phyloP scores from a whole-genome alignment of 2,329 filamentous ascomycete species.

The Stemphylium beticola region DNA sequence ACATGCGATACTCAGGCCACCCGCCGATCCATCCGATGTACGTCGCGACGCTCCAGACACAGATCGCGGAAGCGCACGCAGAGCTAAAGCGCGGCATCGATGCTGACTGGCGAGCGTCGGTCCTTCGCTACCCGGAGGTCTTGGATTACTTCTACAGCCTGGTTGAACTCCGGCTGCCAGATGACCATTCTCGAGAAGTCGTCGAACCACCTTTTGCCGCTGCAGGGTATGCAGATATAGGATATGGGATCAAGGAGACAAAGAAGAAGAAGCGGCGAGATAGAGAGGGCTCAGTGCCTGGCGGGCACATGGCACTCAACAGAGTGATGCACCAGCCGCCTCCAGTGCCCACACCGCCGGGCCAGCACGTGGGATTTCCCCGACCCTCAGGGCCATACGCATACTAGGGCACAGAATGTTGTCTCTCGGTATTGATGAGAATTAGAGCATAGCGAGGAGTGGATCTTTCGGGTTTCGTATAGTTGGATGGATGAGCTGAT shows the following conservation, averaged over 20 bases:
- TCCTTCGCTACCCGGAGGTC: constrained; percentile 78
- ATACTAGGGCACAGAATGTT: constrained; percentile 10
- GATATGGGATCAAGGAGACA: constrained; percentile 41
- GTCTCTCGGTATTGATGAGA: not conserved
- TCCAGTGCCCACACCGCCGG: constrained; percentile 44
- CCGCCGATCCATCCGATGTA: constrained; percentile 52
- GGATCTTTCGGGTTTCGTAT: constrained; percentile 7
- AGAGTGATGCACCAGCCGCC: constrained; percentile 40
- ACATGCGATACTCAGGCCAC: constrained; percentile 53
- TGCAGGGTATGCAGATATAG: constrained; percentile 47
- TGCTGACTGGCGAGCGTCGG: constrained; percentile 77
- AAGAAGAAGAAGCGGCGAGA: constrained; percentile 44
- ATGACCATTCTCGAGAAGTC: constrained; percentile 55
- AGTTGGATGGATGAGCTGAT: not conserved
- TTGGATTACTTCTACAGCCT: constrained; percentile 79
- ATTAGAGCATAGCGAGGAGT: constrained; percentile 40
- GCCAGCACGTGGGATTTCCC: constrained; percentile 37
- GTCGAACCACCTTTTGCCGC: constrained; percentile 48
- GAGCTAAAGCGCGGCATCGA: constrained; percentile 76
- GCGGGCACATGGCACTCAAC: constrained; percentile 24
- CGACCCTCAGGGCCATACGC: constrained; percentile 33
- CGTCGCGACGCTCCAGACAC: constrained; percentile 50
- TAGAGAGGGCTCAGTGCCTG: constrained; percentile 35
- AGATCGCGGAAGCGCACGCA: constrained; percentile 69
- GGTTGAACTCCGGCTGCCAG: constrained; percentile 69